Conservation (phyloP, 169 alveolate genomes). For the Cryptosporidium ryanae region DNA sequence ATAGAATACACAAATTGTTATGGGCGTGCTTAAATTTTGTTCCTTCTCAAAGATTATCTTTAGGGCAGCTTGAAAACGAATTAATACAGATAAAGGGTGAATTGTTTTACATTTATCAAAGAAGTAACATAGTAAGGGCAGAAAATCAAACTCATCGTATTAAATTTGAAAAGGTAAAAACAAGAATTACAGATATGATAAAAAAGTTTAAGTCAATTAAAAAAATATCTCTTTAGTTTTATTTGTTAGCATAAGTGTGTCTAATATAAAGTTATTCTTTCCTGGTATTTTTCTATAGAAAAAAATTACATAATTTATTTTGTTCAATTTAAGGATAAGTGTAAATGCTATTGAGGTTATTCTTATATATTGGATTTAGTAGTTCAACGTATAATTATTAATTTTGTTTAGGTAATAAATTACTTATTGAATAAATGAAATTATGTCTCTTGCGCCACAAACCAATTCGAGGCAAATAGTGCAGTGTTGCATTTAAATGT, state of each 20-base stretch:
- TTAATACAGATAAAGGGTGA: constrained; percentile 23
- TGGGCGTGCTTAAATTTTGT: constrained; percentile 64
- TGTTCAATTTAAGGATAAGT: no score
- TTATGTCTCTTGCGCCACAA: neutral
- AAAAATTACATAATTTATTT: neutral
- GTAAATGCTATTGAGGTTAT: no score
- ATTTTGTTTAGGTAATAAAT: no score
- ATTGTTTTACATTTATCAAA: neutral
- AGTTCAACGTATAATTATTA: no score
- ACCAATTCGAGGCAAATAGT: neutral
- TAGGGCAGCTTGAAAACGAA: constrained; percentile 58
- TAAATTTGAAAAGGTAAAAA: neutral
- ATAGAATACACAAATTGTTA: constrained; percentile 22
- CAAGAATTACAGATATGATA: neutral
- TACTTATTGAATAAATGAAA: no score
- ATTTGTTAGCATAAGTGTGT: neutral
- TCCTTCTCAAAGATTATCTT: constrained; percentile 62
- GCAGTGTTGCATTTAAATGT: neutral
- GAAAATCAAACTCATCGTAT: neutral
- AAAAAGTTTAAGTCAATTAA: neutral
- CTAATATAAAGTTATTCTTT: neutral
- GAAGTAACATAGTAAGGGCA: neutral
- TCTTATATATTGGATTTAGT: no score
- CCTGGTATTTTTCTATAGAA: neutral
- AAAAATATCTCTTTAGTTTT: neutral